phyloP scores from a whole-genome alignment of 805 yeast genomes.

The Kluyveromyces wickerhamii region DNA sequence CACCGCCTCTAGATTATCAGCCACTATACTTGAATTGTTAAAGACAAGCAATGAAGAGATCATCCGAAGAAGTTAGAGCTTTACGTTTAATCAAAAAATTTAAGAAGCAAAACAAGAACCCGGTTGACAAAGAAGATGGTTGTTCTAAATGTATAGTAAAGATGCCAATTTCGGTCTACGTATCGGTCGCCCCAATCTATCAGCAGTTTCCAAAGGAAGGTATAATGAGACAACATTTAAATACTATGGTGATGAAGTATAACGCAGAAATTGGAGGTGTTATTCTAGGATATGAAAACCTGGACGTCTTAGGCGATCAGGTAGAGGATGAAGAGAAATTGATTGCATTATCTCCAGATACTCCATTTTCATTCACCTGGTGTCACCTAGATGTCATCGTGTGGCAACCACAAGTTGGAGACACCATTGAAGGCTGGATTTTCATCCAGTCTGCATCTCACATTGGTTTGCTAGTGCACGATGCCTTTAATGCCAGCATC shows the following conservation, averaged over 20 bases:
- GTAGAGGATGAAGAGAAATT: conserved; percentile 39
- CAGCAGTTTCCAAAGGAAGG: conserved; percentile 66
- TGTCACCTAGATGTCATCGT: conserved; percentile 69
- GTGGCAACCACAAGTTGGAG: conserved; percentile 91
- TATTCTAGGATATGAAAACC: conserved; percentile 67
- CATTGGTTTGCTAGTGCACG: conserved; percentile 83
- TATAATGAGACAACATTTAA: conserved; percentile 78
- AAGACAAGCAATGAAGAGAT: conserved; percentile 16
- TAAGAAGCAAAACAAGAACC: conserved; percentile 21
- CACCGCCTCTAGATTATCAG: too few relatives aligned
- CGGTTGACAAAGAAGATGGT: conserved; percentile 22
- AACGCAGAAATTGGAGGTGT: conserved; percentile 70
- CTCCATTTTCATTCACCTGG: conserved; percentile 90
- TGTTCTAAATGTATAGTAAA: conserved; percentile 28
- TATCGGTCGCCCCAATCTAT: conserved; percentile 83
- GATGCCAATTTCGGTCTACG: conserved; percentile 47
- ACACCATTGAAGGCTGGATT: conserved; percentile 74
- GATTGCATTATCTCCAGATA: conserved; percentile 64
- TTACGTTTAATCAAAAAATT: conserved; percentile 24
- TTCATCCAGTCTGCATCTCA: conserved; percentile 94
- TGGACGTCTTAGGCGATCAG: conserved; percentile 42
- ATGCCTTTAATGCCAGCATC: conserved; percentile 90
- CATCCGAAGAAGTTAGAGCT: conserved; percentile 15
- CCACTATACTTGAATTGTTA: not conserved
- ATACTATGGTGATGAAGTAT: conserved; percentile 81